These are phyloP conservation scores for Erythrophleum ivorense DNA, from an alignment of 331 rosid species.

Conservation along the genomic window DNA sequence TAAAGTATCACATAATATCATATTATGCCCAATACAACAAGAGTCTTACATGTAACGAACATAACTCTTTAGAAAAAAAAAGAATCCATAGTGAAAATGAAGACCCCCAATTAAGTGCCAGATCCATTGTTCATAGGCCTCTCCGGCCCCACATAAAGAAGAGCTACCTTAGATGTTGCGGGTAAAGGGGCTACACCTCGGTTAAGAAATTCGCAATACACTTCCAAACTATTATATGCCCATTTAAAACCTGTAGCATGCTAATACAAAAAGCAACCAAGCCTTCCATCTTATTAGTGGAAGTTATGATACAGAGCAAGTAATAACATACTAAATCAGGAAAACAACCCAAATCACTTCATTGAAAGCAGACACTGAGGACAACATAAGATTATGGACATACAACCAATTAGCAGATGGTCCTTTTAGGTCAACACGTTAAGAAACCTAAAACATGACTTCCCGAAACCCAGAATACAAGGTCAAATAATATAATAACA, in stretches of 20 bases:
- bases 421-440: conserved; percentile 61
- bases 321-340: conserved; percentile 24
- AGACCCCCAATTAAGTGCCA: neutral
- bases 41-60: too few species aligned
- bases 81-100: too few species aligned
- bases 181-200: neutral
- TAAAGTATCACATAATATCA: too few species aligned
- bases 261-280: neutral
- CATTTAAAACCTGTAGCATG: neutral
- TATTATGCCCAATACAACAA: too few species aligned
- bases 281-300: neutral
- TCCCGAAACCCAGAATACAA: conserved; percentile 73
- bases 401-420: conserved; percentile 80
- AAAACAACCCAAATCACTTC: conserved; percentile 55
- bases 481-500: conserved; percentile 78
- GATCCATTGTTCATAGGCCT: neutral
- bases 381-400: conserved; percentile 68
- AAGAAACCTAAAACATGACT: conserved; percentile 64
- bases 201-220: too few species aligned
- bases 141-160: neutral
- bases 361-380: conserved; percentile 41
- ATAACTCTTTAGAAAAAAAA: too few species aligned
- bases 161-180: neutral
- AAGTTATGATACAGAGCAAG: neutral
- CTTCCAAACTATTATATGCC: too few species aligned